Evolutionary conservation across 2,329 filamentous ascomycete genomes (phyloP), one percentile per base, ranked within the genome.

Genomic region (Pyrenophora seminiperda): DNA sequence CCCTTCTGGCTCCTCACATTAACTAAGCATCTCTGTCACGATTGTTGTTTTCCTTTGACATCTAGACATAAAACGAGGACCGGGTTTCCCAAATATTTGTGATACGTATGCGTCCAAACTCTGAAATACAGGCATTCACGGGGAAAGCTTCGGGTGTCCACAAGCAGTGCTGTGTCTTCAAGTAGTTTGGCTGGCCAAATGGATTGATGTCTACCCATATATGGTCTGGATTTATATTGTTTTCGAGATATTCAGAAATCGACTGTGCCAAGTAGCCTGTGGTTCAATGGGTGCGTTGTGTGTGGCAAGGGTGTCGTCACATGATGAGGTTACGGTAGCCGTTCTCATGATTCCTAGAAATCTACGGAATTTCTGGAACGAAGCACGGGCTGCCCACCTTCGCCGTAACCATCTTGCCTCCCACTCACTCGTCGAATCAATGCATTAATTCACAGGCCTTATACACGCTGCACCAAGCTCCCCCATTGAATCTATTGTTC

Each of bases 331-430:
- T 18, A 33, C 27, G n/a, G n/a, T n/a, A 41, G 37, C 37, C 37
- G 32, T 51, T 20, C 48, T 51, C 37, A 51, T 22, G 42, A 38
- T 33, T 51, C 43, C 48, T 32, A 37, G 31, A 46, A 47, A 14
- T 31, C 32, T 51, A 51, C 48, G 48, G 43, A 42, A 47, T 51
- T 51, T 51, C 48, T 47, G 44, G 48, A 51, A 51, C 43, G 45
- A 27, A 48, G 50, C 50, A 44, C 50, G 34, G 45, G 46, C 50
- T 51, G 32, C 45, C 33, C 20, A 40, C 40, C 50, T 19, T 40
- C 24, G 42, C 37, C 36, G 32, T 49, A 31, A 49, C 46, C 46
- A 49, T 19, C 30, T 52, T 14, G 22, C 17, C 27, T 15, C 33
- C 30, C 38, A 38, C 37, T 31, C 38, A 38, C 37, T 31, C 38